phyloP scores from a whole-genome alignment of 2,329 filamentous ascomycete genomes.

The Helotiales sp. region DNA sequence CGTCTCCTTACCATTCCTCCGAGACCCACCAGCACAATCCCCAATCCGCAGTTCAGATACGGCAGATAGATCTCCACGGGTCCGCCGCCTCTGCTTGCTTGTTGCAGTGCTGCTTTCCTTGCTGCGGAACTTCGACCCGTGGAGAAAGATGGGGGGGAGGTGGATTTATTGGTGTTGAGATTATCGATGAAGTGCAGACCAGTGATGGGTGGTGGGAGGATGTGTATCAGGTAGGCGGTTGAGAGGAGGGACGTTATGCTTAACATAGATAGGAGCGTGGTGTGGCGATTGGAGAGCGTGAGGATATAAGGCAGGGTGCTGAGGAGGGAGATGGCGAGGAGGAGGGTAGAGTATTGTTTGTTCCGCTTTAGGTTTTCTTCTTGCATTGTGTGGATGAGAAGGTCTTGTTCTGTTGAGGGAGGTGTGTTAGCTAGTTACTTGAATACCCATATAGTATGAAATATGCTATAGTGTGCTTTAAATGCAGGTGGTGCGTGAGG shows the following conservation, averaged over 20 bases:
- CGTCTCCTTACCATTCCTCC: conserved; percentile 47
- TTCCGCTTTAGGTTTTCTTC: conserved; percentile 62
- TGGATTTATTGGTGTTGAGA: conserved; percentile 45
- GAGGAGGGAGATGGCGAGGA: conserved; percentile 64
- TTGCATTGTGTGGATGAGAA: conserved; percentile 61
- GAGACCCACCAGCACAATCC: conserved; percentile 54
- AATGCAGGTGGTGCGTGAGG: too few species aligned
- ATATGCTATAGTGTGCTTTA: neutral
- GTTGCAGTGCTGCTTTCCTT: neutral
- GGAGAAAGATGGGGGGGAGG: neutral
- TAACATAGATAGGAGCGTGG: conserved; percentile 53
- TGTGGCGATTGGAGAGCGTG: conserved; percentile 48
- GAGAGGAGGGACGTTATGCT: conserved; percentile 66
- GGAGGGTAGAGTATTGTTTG: conserved; percentile 59
- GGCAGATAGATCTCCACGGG: conserved; percentile 65
- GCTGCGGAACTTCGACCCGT: neutral
- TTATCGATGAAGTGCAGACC: conserved; percentile 57
- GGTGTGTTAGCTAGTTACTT: conserved; percentile 30
- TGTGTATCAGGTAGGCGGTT: conserved; percentile 65
- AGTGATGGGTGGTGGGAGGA: conserved; percentile 58
- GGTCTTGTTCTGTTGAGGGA: conserved; percentile 62
- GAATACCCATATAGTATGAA: too few species aligned
- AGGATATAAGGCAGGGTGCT: conserved; percentile 61
- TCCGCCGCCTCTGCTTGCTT: conserved; percentile 42
- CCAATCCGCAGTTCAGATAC: conserved; percentile 63